Evolutionary conservation across 2,329 filamentous ascomycete genomes (phyloP).

Genomic region (Coniochaeta sp.): DNA sequence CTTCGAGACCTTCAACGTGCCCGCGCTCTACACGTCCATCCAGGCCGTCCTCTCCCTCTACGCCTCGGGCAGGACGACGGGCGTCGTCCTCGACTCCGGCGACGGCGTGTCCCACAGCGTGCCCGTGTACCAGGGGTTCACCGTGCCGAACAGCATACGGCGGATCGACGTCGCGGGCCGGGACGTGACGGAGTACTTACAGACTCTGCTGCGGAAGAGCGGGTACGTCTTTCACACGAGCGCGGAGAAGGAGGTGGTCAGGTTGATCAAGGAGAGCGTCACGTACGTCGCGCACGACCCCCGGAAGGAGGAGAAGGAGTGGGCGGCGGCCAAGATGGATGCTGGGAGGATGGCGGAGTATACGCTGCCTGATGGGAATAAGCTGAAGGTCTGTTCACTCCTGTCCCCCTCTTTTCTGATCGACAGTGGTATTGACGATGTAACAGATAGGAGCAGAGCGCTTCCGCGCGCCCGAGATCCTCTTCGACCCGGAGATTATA

Average conservation of each 20-base stretch:
- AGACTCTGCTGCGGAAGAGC: conserved; percentile 82
- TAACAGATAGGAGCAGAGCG: conserved; percentile 79
- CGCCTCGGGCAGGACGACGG: conserved; percentile 90
- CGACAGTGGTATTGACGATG: conserved; percentile 6
- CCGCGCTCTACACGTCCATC: conserved; percentile 91
- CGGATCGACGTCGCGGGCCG: conserved; percentile 93
- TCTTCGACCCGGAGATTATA: conserved; percentile 96
- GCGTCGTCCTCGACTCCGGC: conserved; percentile 89
- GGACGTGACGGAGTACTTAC: conserved; percentile 93
- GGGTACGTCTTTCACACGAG: conserved; percentile 96
- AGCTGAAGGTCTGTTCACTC: conserved; percentile 63
- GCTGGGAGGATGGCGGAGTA: conserved; percentile 80
- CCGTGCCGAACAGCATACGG: conserved; percentile 90
- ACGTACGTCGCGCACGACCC: conserved; percentile 89
- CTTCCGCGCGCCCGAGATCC: conserved; percentile 92
- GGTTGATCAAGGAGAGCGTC: conserved; percentile 91
- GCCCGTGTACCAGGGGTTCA: conserved; percentile 95
- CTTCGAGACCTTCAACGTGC: conserved; percentile 98
- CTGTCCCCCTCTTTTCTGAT: not conserved
- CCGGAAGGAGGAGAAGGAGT: conserved; percentile 93
- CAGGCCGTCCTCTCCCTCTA: conserved; percentile 95
- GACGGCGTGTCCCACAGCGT: conserved; percentile 97
- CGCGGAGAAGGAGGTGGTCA: conserved; percentile 98
- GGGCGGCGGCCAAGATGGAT: conserved; percentile 72
- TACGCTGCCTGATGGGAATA: conserved; percentile 83